Base-by-base conservation (phyloP, 148 eudicot species). In the Spergularia bocconei region DNA sequence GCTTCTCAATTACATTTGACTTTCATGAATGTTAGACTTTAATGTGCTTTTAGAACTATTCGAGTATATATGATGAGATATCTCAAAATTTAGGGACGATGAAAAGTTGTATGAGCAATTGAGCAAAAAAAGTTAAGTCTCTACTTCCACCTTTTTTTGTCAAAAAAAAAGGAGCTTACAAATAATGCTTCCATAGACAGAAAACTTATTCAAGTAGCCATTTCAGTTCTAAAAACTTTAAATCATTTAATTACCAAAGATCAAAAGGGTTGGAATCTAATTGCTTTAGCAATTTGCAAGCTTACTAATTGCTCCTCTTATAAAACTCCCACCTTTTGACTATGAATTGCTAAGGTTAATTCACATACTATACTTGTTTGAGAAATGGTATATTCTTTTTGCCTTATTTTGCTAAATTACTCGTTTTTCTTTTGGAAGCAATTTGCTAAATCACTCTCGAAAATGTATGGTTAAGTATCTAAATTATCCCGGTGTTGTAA, bases 311-410 rank as follows among this genome's bases (percentile, higher is more conserved):
- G 5, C 53, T 47, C 29, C 25, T 48, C 38, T 67, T 11, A 48
- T 48, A 11, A 6, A 29, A 29, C 36, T 67, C 17, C 48, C 36
- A 67, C 48, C 56, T 67, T 67, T 67, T 67, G 55, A 67, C 55
- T 48, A 7, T 48, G 15, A 17, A 36, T 2, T 15, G 33, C 47
- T 33, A 59, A 59, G 63, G 9, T 64, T n/a, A 0, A 38, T 64
- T 38, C 68, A 38, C 50, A 15, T 39, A 21, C 12, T 64, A 0
- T n/a, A 38, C 51, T 64, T 64, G 23, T 64, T 64, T 64, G 47
- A 48, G 68, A 64, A 64, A 64, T 64, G 68, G 21, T 64, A 64
- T 64, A 64, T 64, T 38, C 68, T 64, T 64, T 39, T 17, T 63
- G 7, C 19, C 39, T 59, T 11, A 59, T 44, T 44, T 44, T 44